Percentiles rank a stretch among this genome's conserved stretches.
Conservation (phyloP, 108 stramenopile species). For the Epithemia pelagica region DNA sequence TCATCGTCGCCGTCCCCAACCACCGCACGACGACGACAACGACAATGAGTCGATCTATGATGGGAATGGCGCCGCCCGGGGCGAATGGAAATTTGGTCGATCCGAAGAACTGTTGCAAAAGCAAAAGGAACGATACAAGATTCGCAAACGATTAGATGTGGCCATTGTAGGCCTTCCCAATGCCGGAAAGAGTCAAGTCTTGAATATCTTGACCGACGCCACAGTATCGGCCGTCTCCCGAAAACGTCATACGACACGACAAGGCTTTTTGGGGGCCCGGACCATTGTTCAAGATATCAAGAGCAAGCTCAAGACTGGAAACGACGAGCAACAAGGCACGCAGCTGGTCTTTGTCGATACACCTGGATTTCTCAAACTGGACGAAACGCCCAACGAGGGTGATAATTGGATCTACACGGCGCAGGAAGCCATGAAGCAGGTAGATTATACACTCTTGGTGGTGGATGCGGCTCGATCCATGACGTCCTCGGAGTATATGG, state of each 20-base stretch:
- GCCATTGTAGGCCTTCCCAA: slow-evolving; percentile 86
- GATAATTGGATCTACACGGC: slow-evolving; percentile 53
- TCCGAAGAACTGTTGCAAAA: no score
- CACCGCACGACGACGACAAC: no score
- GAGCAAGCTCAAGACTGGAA: no score
- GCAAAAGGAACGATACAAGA: no score
- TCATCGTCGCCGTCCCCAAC: no score
- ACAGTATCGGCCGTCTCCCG: slow-evolving; percentile 85
- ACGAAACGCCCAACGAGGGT: slow-evolving; percentile 52
- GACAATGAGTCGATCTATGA: no score
- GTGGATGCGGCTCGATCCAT: slow-evolving; percentile 76
- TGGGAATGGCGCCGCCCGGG: no score
- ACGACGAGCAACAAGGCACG: slow-evolving; percentile 36
- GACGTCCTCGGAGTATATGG: slow-evolving; percentile 34
- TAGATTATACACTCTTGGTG: slow-evolving; percentile 75
- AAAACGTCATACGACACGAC: slow-evolving; percentile 88
- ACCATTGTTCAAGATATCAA: slow-evolving; percentile 27
- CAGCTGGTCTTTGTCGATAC: slow-evolving; percentile 89
- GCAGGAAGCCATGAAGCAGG: slow-evolving; percentile 52
- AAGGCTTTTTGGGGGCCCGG: slow-evolving; percentile 76
- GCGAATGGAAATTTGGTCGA: no score
- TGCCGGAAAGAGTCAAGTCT: slow-evolving; percentile 80
- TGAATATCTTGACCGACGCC: slow-evolving; percentile 67
- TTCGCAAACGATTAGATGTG: slow-evolving; percentile 65
- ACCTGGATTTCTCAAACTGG: slow-evolving; percentile 78